These are phyloP conservation scores for Astragalus membranaceus DNA, from an alignment of 306 rosid species.

Conservation along the genomic window DNA sequence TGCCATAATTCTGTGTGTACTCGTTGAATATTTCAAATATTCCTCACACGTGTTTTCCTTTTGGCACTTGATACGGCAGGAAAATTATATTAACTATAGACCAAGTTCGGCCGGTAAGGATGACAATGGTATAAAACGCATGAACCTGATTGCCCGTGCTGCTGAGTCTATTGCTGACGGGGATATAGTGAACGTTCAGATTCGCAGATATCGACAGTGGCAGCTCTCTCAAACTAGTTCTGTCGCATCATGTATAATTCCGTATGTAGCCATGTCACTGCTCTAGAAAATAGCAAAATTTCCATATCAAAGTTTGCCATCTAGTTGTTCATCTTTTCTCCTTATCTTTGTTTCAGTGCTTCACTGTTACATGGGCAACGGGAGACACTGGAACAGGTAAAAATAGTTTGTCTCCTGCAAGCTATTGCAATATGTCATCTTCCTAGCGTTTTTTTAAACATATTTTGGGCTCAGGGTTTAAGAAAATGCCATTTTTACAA, in stretches of 20 bases:
- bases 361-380: conserved; percentile 79
- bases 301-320: conserved; percentile 2
- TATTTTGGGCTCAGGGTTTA: background rate
- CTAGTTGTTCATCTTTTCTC: conserved; percentile 7
- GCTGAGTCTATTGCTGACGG: conserved; percentile 94
- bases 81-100: conserved; percentile 83
- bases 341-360: conserved; percentile 48
- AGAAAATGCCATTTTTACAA: background rate
- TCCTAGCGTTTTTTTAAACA: background rate
- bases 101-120: conserved; percentile 72
- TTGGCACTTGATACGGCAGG: conserved; percentile 46
- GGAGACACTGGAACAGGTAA: conserved; percentile 79
- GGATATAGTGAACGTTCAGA: conserved; percentile 87
- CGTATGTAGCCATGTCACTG: conserved; percentile 57
- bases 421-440: conserved; percentile 8
- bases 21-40: background rate
- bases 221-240: conserved; percentile 88
- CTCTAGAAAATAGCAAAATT: conserved; percentile 11
- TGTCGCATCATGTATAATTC: conserved; percentile 73
- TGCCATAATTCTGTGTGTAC: background rate
- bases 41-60: conserved; percentile 6
- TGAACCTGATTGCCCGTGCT: conserved; percentile 78
- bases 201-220: conserved; percentile 94
- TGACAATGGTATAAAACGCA: conserved; percentile 67
- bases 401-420: conserved; percentile 20